Base-by-base conservation (phyloP, 768 basidiomycete species). In the Amanita subjunquillea region DNA sequence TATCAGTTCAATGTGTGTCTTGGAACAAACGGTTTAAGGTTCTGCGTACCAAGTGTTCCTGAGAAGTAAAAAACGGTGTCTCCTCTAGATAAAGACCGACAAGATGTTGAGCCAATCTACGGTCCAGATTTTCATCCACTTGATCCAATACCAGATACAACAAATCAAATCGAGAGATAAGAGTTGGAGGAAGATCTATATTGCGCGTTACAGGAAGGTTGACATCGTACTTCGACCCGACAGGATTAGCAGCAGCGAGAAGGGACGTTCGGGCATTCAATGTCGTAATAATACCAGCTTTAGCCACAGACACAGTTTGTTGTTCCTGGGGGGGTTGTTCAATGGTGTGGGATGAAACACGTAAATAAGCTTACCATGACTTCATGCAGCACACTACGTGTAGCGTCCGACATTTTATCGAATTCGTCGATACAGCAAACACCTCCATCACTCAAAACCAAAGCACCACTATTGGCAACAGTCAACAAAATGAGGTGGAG, bases 401-500 rank as follows among this genome's bases (percentile, higher is more conserved):
- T 98, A 4, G 90, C 82, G 55, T 97, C 87, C 34, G 94, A 93
- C 96, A 99, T 99, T 68, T 99, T 99, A 71, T 99, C 96, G 60
- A 99, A 98, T 68, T 98, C 95, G 59, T 98, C 95, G 58, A 98
- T 98, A 63, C 95, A 98, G 65, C 93, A 97, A 4, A 97, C 92
- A 65, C 94, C 95, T 1, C 95, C 95, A 58, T 97, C 95, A 63
- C 88, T 91, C 55, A 97, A 69, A 1, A 96, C 94, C 9, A 97
- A 80, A 0, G 94, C 94, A 55, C 94, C 94, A 71, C 92, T 91
- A 58, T 6, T 10, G 49, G 48, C 25, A 58, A 13, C 55, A 45
- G 34, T 45, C 20, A 57, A 25, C 12, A 20, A 6, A 49, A 25
- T 12, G 27, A 9, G 17, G 27, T 37, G 13, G 27, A 23, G n/a